Base-by-base conservation (phyloP, 2,329 filamentous ascomycete genomes). In the Chaetomiaceae sp. region DNA sequence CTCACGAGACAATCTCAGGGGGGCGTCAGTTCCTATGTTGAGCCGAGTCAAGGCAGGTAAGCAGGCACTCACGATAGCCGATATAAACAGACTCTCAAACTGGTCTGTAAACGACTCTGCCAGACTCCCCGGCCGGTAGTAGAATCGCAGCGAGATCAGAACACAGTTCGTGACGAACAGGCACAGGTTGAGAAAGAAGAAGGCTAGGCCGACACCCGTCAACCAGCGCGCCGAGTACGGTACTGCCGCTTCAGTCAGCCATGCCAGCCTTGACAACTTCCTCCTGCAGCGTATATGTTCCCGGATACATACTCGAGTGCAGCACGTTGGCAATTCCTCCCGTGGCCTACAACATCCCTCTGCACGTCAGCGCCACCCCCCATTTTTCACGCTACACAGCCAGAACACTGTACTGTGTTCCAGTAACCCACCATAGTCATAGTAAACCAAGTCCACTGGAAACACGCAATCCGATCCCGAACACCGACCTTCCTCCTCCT, bases 391-490 rank as follows among this genome's bases (percentile, higher is more conserved):
- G 9, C 11, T 15, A 27, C 20, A 26, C 10, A n/a, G 11, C 19
- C 10, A 15, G 12, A 17, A n/a, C 15, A 19, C 20, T 15, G 19
- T 19, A 30, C 29, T 14, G 15, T 32, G 7, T 2, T n/a, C 29
- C 12, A n/a, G 29, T n/a, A 15, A 51, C 39, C 8, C 32, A 68
- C 68, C 69, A 75, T 75, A 11, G 84, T 87, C 64, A 74, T 74
- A 18, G 85, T 87, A 58, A 89, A 91, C 74, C 82, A 91, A 0
- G 85, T 88, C 86, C 86, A 91, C 56, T 69, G 70, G 51, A 72
- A 71, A 49, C 72, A 78, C 33, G 67, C 69, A 48, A 78, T 72
- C 29, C 75, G 65, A 50, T 77, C 75, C 30, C 69, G 65, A 38
- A 78, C 56, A 14, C 72, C 63, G 37, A 75, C 64, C 38, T 54